Conservation (phyloP, 768 basidiomycete species). For the Trametes cubensis region DNA sequence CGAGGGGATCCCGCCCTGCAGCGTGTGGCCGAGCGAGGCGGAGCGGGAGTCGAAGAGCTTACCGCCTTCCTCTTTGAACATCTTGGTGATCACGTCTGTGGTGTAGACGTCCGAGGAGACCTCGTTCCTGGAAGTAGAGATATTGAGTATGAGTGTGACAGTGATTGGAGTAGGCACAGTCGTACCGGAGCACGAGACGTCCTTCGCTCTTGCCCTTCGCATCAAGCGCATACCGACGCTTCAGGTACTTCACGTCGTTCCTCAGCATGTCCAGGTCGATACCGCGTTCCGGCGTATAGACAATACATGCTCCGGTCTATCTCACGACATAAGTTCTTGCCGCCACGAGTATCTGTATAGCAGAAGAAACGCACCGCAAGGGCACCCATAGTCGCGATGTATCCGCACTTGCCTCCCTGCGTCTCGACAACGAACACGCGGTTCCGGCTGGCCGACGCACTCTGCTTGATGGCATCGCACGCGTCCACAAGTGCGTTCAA, state of each 20-base stretch:
- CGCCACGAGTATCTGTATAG: neutral
- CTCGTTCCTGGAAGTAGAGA: constrained; percentile 65
- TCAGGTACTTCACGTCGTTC: constrained; percentile 86
- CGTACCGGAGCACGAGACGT: constrained; percentile 87
- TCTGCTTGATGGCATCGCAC: constrained; percentile 98
- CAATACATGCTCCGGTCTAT: constrained; percentile 87
- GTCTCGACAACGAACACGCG: constrained; percentile 98
- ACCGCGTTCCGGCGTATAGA: constrained; percentile 93
- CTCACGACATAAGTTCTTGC: neutral
- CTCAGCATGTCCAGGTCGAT: constrained; percentile 82
- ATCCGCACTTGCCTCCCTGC: constrained; percentile 96
- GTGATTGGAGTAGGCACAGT: neutral
- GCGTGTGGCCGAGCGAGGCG: constrained; percentile 95
- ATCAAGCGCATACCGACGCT: constrained; percentile 82
- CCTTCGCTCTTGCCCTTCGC: constrained; percentile 90
- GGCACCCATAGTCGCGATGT: constrained; percentile 93
- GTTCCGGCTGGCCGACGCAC: constrained; percentile 93
- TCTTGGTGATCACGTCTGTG: constrained; percentile 88
- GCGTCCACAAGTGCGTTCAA: constrained; percentile 97
- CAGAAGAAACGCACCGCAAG: constrained; percentile 70
- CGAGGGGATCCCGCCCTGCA: constrained; percentile 95
- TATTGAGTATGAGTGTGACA: neutral
- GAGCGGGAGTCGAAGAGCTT: constrained; percentile 89
- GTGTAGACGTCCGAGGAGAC: constrained; percentile 85
- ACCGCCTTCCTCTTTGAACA: constrained; percentile 95